Conservation (phyloP, 108 stramenopile genomes). For the Cyclostephanos tholiformis region DNA sequence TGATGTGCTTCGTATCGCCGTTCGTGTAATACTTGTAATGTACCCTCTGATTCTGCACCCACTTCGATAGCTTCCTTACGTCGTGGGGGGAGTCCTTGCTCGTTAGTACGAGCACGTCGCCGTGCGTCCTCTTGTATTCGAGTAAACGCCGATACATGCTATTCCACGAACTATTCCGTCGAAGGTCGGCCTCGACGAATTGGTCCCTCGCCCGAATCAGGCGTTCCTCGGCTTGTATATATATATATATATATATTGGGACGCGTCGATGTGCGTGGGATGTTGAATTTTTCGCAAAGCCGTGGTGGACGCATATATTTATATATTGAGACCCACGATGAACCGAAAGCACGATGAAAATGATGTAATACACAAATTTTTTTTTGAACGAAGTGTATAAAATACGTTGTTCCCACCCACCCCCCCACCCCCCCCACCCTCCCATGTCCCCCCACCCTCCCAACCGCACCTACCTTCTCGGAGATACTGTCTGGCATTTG, state of each 20-base stretch:
- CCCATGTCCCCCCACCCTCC: too few species aligned
- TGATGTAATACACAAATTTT: too few species aligned
- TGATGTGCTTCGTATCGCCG: slow-evolving; percentile 32
- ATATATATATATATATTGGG: too few species aligned
- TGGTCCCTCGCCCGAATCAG: not conserved
- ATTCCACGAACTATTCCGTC: not conserved
- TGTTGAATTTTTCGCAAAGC: too few species aligned
- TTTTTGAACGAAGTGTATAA: too few species aligned
- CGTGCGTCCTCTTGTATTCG: slow-evolving; percentile 5
- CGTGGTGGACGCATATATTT: too few species aligned
- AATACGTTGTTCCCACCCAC: too few species aligned
- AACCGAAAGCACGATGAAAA: too few species aligned
- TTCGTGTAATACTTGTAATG: slow-evolving; percentile 33
- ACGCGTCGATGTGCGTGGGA: too few species aligned
- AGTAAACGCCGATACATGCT: slow-evolving; percentile 9
- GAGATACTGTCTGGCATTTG: not conserved
- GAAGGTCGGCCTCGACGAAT: not conserved
- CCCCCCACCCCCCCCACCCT: too few species aligned
- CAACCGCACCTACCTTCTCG: not conserved
- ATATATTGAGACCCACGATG: too few species aligned
- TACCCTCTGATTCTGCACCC: slow-evolving; percentile 28
- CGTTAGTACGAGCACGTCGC: slow-evolving; percentile 7
- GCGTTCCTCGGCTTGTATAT: slow-evolving; percentile 5
- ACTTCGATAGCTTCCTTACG: slow-evolving; percentile 17
- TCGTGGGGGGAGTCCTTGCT: slow-evolving; percentile 20